Percentiles rank a stretch among this genome's conserved stretches.
Conservation (phyloP, 441 rosid genomes). For the Iberis amara region DNA sequence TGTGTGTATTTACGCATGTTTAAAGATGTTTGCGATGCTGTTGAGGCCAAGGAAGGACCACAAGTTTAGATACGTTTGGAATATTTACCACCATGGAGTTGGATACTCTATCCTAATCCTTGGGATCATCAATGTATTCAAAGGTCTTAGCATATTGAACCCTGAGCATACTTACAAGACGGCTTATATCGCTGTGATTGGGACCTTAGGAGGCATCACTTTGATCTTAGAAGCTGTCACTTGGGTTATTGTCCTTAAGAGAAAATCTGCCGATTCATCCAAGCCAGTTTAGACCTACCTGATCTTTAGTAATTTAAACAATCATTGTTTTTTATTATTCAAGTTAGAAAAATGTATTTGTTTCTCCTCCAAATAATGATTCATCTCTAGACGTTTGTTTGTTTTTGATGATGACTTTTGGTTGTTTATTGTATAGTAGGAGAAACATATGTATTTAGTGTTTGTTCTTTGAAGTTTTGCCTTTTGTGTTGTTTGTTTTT, state of each 20-base stretch:
- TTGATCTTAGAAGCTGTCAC: slow-evolving; percentile 47
- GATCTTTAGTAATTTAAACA: not conserved
- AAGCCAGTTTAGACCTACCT: slow-evolving; percentile 29
- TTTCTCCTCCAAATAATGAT: not conserved
- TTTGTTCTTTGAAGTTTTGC: not conserved
- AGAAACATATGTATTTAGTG: slow-evolving; percentile 4
- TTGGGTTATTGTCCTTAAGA: slow-evolving; percentile 47
- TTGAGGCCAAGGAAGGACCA: slow-evolving; percentile 75
- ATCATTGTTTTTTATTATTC: not conserved
- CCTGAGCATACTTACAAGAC: slow-evolving; percentile 46
- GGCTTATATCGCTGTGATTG: slow-evolving; percentile 37
- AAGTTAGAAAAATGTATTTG: slow-evolving; percentile 14
- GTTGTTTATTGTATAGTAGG: slow-evolving; percentile 23
- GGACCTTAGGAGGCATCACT: slow-evolving; percentile 40
- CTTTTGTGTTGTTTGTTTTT: not conserved
- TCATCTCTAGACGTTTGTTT: slow-evolving; percentile 3
- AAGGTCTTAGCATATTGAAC: slow-evolving; percentile 55
- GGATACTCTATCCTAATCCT: slow-evolving; percentile 55
- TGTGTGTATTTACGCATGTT: too few species aligned
- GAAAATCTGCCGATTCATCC: slow-evolving; percentile 46
- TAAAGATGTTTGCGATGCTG: slow-evolving; percentile 63
- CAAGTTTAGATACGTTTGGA: slow-evolving; percentile 72
- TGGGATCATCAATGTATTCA: slow-evolving; percentile 52
- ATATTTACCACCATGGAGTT: slow-evolving; percentile 61
- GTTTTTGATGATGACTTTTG: slow-evolving; percentile 7